A percentile compares a stretch with the other conserved stretches of the same genome.
Evolutionary conservation across 2,329 filamentous ascomycete genomes (phyloP).

Genomic region (Claviceps lovelessii): DNA sequence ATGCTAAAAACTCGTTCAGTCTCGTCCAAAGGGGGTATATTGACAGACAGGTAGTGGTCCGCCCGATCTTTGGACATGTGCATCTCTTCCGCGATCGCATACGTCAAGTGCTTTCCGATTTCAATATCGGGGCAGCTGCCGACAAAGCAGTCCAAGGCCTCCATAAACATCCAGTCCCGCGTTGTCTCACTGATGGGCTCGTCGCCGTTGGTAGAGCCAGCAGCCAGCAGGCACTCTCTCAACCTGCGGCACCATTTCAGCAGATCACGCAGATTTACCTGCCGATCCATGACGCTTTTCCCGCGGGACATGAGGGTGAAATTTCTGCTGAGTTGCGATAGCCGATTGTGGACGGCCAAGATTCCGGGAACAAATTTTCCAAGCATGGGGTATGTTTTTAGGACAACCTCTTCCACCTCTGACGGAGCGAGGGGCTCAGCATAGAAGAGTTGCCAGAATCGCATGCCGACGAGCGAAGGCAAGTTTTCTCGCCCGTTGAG

Average conservation of each 20-base stretch:
- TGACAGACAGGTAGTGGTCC: slow-evolving; percentile 59
- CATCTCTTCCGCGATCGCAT: slow-evolving; percentile 70
- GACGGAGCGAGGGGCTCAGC: slow-evolving; percentile 49
- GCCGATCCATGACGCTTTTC: slow-evolving; percentile 32
- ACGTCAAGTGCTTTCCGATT: slow-evolving; percentile 44
- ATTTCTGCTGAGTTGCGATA: slow-evolving; percentile 38
- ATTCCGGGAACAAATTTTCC: slow-evolving; percentile 45
- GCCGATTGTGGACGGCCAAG: slow-evolving; percentile 41
- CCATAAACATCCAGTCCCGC: slow-evolving; percentile 77
- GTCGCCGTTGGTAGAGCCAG: slow-evolving; percentile 48
- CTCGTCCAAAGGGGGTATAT: slow-evolving; percentile 57
- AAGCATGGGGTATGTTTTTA: slow-evolving; percentile 55
- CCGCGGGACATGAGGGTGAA: slow-evolving; percentile 17
- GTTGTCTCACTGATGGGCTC: slow-evolving; percentile 60
- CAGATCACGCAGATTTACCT: slow-evolving; percentile 61
- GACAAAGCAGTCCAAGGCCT: slow-evolving; percentile 84
- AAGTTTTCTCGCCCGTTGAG: slow-evolving; percentile 51
- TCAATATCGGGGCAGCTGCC: slow-evolving; percentile 58
- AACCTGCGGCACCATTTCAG: slow-evolving; percentile 84
- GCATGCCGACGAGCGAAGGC: slow-evolving; percentile 64
- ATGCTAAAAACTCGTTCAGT: slow-evolving; percentile 43
- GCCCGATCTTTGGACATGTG: slow-evolving; percentile 72
- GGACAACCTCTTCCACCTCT: slow-evolving; percentile 64
- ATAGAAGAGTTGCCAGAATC: slow-evolving; percentile 72
- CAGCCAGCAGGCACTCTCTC: slow-evolving; percentile 45